Evolutionary conservation across 2,329 filamentous ascomycete genomes (phyloP).

Genomic region (Ophiostoma sp.): DNA sequence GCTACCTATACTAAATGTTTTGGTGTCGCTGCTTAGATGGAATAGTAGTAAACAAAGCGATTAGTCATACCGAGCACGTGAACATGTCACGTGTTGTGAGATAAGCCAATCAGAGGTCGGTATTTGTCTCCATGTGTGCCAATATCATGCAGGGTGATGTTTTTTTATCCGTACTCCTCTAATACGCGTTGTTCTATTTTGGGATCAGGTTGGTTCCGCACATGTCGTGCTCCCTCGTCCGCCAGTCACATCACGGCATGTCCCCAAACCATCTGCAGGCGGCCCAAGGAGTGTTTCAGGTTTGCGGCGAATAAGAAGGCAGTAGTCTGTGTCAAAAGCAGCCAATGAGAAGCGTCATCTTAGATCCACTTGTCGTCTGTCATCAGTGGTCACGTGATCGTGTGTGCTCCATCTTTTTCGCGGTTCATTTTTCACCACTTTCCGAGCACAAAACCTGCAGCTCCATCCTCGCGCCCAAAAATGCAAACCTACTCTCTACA

Average conservation of each 20-base stretch:
- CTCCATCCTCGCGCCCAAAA: conserved; percentile 5
- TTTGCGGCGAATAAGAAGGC: background rate
- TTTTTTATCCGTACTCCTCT: too few relatives aligned
- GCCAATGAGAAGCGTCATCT: background rate
- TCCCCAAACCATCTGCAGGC: conserved; percentile 19
- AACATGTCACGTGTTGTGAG: too few relatives aligned
- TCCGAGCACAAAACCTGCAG: conserved; percentile 13
- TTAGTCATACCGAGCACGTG: too few relatives aligned
- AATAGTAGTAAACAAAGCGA: too few relatives aligned
- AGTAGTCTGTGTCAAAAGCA: background rate
- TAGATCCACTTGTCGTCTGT: background rate
- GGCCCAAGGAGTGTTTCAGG: conserved; percentile 23
- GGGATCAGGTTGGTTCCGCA: conserved; percentile 12
- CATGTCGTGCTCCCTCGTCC: conserved; percentile 21
- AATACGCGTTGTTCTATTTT: conserved; percentile 21
- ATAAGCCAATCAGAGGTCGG: too few relatives aligned
- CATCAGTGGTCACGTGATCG: background rate
- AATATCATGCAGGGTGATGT: too few relatives aligned
- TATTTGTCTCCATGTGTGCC: too few relatives aligned
- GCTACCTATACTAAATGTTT: too few relatives aligned
- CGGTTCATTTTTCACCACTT: background rate
- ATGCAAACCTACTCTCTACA: background rate
- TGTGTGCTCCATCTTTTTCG: too few relatives aligned
- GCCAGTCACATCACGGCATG: conserved; percentile 16
- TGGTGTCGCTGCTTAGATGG: too few relatives aligned